A percentile compares a stretch with the other conserved stretches of the same genome.
These are phyloP conservation scores for Rhizopus microsporus DNA, from an alignment of 371 early-diverging fungal species.

Conservation along the genomic window DNA sequence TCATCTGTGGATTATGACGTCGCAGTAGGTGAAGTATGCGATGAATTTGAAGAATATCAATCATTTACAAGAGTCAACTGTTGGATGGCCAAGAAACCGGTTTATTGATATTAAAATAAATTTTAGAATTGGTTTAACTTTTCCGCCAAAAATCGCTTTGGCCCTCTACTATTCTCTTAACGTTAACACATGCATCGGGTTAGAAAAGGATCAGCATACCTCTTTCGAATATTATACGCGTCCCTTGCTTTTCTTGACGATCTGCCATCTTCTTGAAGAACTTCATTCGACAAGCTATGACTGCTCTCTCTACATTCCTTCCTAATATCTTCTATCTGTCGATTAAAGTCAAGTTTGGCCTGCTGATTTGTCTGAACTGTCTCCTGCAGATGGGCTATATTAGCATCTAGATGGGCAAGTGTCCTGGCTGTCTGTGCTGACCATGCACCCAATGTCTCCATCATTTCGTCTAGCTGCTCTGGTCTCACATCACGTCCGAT, in stretches of 20 bases:
- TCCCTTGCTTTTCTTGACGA: neutral
- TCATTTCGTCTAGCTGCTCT: conserved; percentile 59
- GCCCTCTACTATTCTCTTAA: conserved; percentile 29
- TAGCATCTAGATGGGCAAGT: conserved; percentile 65
- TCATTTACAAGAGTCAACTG: conserved; percentile 43
- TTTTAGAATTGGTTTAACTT: conserved; percentile 1
- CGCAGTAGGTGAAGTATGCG: conserved; percentile 40
- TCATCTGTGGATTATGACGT: conserved; percentile 45
- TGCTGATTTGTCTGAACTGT: conserved; percentile 59
- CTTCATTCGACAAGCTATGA: neutral
- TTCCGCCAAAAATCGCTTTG: conserved; percentile 41
- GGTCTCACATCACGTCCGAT: conserved; percentile 83
- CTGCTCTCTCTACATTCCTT: conserved; percentile 52
- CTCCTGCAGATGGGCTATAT: conserved; percentile 60
- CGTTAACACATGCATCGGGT: neutral
- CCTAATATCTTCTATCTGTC: conserved; percentile 48
- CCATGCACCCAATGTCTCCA: conserved; percentile 63
- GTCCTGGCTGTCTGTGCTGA: conserved; percentile 56
- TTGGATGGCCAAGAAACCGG: conserved; percentile 43
- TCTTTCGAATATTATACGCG: neutral
- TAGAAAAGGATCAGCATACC: neutral
- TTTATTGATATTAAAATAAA: conserved; percentile 10
- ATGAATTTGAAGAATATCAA: conserved; percentile 48
- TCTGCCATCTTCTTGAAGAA: neutral
- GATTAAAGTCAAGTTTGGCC: conserved; percentile 48